A percentile compares a stretch with the other conserved stretches of the same genome.
These are phyloP conservation scores for Bertia moriformis DNA, from an alignment of 2,329 filamentous ascomycete genomes.

Conservation along the genomic window DNA sequence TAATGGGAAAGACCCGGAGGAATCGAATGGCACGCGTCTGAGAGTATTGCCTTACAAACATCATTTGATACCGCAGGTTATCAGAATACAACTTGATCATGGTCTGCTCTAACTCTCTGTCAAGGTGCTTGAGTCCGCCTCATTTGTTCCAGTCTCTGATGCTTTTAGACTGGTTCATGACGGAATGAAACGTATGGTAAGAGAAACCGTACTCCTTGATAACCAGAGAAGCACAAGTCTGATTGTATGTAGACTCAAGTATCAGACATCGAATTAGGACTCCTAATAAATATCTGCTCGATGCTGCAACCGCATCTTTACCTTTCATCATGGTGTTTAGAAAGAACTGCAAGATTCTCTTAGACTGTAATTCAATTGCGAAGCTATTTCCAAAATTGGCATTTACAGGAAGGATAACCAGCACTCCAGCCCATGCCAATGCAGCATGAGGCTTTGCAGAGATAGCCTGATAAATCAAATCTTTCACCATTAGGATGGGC, in stretches of 20 bases:
- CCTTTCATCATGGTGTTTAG: conserved; percentile 1
- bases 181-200: no score
- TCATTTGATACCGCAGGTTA: neutral
- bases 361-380: no score
- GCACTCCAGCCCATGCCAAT: conserved; percentile 6
- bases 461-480: conserved; percentile 3
- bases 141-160: neutral
- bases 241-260: neutral
- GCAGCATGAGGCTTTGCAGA: conserved; percentile 6
- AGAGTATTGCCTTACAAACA: neutral
- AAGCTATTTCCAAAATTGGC: conserved; percentile 1
- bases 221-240: no score
- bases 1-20: neutral
- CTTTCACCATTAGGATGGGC: conserved; percentile 2
- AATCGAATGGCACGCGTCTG: neutral
- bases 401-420: conserved; percentile 3
- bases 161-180: neutral
- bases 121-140: neutral
- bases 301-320: neutral
- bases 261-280: neutral
- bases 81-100: neutral
- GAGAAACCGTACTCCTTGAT: no score
- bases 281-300: neutral
- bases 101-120: neutral
- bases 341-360: no score